phyloP scores from a whole-genome alignment of 2,329 filamentous ascomycete species.

The Davidsoniella virescens region DNA sequence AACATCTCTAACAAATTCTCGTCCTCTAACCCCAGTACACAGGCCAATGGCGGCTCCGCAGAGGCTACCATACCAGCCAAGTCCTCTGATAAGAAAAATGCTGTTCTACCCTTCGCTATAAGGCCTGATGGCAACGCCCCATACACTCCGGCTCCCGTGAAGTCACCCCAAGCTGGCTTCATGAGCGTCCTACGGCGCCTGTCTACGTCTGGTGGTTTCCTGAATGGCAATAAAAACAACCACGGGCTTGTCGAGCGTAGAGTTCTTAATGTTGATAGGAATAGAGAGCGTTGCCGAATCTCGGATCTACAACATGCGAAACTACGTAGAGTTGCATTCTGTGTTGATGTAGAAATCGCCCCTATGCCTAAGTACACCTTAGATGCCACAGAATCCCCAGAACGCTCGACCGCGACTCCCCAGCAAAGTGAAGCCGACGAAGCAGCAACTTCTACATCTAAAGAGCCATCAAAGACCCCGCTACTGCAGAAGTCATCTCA shows the following conservation, averaged over 20 bases:
- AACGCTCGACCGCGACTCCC: too few relatives aligned
- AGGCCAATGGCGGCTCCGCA: not conserved
- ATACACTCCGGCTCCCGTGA: constrained; percentile 61
- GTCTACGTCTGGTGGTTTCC: constrained; percentile 46
- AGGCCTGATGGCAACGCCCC: constrained; percentile 45
- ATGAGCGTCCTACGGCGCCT: constrained; percentile 68
- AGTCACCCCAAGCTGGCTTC: constrained; percentile 51
- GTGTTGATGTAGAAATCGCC: constrained; percentile 93
- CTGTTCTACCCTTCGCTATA: constrained; percentile 39
- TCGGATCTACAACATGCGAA: constrained; percentile 66
- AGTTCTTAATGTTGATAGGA: constrained; percentile 70
- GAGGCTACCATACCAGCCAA: not conserved
- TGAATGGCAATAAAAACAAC: constrained; percentile 27
- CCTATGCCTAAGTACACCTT: constrained; percentile 56
- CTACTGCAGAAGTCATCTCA: not conserved
- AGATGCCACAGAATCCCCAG: too few relatives aligned
- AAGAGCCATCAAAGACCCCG: not conserved
- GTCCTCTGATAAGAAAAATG: constrained; percentile 31
- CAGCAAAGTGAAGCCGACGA: constrained; percentile 30
- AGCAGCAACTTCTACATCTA: not conserved
- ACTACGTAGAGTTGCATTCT: constrained; percentile 78
- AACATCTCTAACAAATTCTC: constrained; percentile 89
- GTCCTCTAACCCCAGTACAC: constrained; percentile 23
- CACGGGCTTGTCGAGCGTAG: constrained; percentile 64
- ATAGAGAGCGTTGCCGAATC: constrained; percentile 64